Base-by-base conservation (phyloP, 768 basidiomycete species). In the Suillus alpinus region DNA sequence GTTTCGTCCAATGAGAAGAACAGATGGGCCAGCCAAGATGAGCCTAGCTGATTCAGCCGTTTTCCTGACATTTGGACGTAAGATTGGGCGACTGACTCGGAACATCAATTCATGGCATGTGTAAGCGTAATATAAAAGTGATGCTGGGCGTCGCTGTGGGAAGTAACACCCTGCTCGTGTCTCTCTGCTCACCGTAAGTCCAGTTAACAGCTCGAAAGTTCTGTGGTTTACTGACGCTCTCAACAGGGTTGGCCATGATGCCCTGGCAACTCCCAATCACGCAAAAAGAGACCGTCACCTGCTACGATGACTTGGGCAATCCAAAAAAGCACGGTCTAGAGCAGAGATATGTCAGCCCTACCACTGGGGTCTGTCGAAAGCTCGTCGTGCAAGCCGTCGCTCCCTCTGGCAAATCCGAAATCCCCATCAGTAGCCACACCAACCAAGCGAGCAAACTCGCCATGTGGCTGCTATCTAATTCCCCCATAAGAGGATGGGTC, bases 311-410 rank as follows among this genome's bases (percentile, higher is more conserved):
- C 4, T 37, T 58, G 20, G 56, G 56, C 16, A 46, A 26, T 0
- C 47, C n/a, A 31, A 59, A 59, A 31, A 47, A 7, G 1, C 66
- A 67, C 26, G 63, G 56, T 6, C 37, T 4, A 2, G 63, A 67
- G 16, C 66, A 65, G 56, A 55, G 66, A 52, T 67, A 65, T 16
- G 36, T 67, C 29, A 65, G 66, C 37, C 56, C 66, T n/a, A 55
- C 60, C 13, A 67, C 63, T 20, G 66, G 66, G 7, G 1, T 44
- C 23, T 67, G 66, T 26, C 53, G 63, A 34, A 58, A 32, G 34
- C 66, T 67, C 39, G 12, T 44, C 9, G n/a, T 67, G 2, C 66
- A 67, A 50, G 39, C 66, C n/a, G 51, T 62, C 37, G 32, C 57
- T 9, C 65, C 65, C 6, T 12, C 2, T 16, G 26, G 6, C 0